Evolutionary conservation across 164 flowering plant species (phyloP), one percentile per base, ranked within the genome.

Genomic region (Nelumbo lutea): DNA sequence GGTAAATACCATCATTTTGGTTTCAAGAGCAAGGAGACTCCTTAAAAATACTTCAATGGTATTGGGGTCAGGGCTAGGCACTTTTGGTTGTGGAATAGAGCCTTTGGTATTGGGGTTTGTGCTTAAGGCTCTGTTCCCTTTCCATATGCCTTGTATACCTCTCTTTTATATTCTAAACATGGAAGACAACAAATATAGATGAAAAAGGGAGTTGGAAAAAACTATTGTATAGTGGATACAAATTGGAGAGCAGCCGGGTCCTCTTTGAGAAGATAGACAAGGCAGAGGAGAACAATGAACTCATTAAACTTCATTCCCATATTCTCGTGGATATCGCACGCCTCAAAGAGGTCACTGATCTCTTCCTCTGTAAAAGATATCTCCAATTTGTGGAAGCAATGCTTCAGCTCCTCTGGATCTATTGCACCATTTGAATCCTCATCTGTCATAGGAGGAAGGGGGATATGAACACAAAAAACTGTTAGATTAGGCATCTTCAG

Each of bases 211-310:
- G 62, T 2, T 3, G 10, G 9, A 44, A 55, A 27, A 10, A 44
- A 65, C 3, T 5, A 38, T 8, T 45, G 10, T 46, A 5, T 42
- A 61, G 51, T 43, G 94, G 90, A 90, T 93, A 93, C 96, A 41
- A 82, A 76, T 6, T 79, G 80, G 68, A 67, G 70, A 43, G 83
- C 80, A 70, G 84, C 41, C 2, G 84, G 84, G 65, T 85, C 86
- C 64, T 89, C 90, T 88, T 88, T 86, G 62, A 95, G 89, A 80
- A 95, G 97, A 79, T 87, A 85, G 68, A 88, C 94, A 47, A 90
- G 94, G 86, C 99, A 92, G 53, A 95, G 89, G 70, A 95, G 97
- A 15, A 95, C 97, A 48, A 95, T 81, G 81, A 95, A 92, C 77
- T 95, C 99, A 75, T 83, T 92, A 80, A 92, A 95, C 68, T 87